Conservation (phyloP, 768 basidiomycete genomes). For the Mycena epipterygia region DNA sequence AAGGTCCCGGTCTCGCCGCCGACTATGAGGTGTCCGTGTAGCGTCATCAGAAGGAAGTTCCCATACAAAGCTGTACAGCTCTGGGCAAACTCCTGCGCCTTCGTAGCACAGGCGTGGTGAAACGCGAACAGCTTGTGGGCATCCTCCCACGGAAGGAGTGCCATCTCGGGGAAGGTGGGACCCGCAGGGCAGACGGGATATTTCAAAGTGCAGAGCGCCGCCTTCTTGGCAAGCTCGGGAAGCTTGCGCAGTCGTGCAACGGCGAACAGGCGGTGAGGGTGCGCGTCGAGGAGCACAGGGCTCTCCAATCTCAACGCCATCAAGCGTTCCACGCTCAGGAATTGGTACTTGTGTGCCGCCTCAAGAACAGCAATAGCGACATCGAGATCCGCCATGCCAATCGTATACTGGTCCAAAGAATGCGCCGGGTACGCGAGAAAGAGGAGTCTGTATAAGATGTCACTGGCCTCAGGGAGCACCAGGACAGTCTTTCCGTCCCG, state of each 20-base stretch:
- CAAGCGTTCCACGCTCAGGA: background rate
- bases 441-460: background rate
- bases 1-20: too few relatives aligned
- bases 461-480: background rate
- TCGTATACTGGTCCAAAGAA: background rate
- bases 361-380: background rate
- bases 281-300: background rate
- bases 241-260: background rate
- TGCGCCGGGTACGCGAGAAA: slow-evolving; percentile 8
- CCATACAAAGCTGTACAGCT: too few relatives aligned
- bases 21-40: background rate
- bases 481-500: slow-evolving; percentile 2
- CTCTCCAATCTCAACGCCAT: background rate
- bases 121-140: background rate
- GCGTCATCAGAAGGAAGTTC: background rate
- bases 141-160: slow-evolving; percentile 1
- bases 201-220: slow-evolving; percentile 1
- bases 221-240: background rate
- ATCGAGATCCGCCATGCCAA: background rate
- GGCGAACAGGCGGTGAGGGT: slow-evolving; percentile 10
- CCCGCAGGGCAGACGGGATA: too few relatives aligned
- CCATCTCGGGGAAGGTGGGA: slow-evolving; percentile 9
- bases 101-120: background rate
- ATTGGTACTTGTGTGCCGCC: slow-evolving; percentile 22
- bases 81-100: background rate